Percentiles rank a stretch among this genome's conserved stretches.
These are phyloP conservation scores for Clitopilus passeckerianus DNA, from an alignment of 768 basidiomycete species.

Conservation along the genomic window DNA sequence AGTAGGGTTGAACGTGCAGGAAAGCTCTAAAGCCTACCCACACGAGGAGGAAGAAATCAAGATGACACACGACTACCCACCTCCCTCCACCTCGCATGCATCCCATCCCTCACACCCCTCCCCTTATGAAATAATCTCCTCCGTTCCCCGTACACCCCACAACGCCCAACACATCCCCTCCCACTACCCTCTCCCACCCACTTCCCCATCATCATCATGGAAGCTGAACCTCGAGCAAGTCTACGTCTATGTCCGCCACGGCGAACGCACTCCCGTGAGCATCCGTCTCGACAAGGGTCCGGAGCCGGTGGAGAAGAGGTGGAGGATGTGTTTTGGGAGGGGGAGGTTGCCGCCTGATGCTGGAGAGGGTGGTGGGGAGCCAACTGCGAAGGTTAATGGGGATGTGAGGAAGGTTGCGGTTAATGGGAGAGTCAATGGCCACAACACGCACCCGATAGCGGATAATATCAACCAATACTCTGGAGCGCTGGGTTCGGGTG, in stretches of 20 bases:
- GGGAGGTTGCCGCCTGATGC: conserved; percentile 21
- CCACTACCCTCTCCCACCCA: conserved; percentile 52
- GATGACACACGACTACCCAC: neutral
- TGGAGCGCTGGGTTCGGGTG: neutral
- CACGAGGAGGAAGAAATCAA: neutral
- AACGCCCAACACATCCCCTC: neutral
- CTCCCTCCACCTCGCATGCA: neutral
- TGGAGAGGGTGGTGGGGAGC: conserved; percentile 22
- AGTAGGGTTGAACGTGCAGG: neutral
- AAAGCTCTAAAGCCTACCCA: too few relatives aligned
- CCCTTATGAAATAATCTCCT: neutral
- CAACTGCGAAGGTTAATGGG: conserved; percentile 46
- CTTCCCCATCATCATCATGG: conserved; percentile 21
- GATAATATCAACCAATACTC: too few relatives aligned
- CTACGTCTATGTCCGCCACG: conserved; percentile 72
- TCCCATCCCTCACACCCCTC: neutral
- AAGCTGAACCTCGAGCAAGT: conserved; percentile 64
- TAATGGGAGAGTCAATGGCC: conserved; percentile 47
- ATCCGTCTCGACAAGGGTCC: conserved; percentile 57
- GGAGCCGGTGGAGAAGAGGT: conserved; percentile 62
- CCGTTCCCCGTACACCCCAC: neutral
- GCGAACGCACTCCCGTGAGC: conserved; percentile 76
- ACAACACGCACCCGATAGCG: too few relatives aligned
- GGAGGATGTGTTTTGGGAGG: conserved; percentile 58
- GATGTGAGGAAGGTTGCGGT: conserved; percentile 33